Percentiles rank a stretch among this genome's conserved stretches.
Conservation (phyloP, 2,329 filamentous ascomycete species). For the Byssochlamys sp. region DNA sequence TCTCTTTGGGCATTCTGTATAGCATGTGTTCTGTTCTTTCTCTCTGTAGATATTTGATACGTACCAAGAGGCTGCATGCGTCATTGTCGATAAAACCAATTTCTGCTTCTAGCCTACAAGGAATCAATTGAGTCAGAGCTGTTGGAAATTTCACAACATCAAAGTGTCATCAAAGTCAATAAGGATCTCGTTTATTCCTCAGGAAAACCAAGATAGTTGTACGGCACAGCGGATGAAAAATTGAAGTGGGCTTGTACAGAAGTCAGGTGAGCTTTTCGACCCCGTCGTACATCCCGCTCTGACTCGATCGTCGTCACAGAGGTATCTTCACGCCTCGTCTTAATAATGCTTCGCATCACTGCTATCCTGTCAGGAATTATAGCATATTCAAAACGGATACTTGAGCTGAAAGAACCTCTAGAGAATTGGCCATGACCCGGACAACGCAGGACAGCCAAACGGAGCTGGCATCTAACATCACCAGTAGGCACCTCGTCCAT, state of each 20-base stretch:
- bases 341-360: not conserved
- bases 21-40: not conserved
- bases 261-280: not conserved
- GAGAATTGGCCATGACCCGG: not conserved
- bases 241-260: too few relatives aligned
- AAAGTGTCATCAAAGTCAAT: not conserved
- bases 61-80: not conserved
- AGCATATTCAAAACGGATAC: not conserved
- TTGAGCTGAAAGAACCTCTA: not conserved
- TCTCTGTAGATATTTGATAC: not conserved
- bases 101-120: not conserved
- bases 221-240: too few relatives aligned
- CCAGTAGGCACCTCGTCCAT: not conserved
- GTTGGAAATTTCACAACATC: not conserved
- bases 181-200: too few relatives aligned
- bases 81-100: not conserved
- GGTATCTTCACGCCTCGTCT: not conserved
- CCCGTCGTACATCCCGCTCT: not conserved
- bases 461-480: not conserved
- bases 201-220: too few relatives aligned
- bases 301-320: not conserved
- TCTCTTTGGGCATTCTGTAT: not conserved
- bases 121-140: not conserved
- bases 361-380: not conserved
- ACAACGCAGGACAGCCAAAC: not conserved